A percentile compares a stretch with the other conserved stretches of the same genome.
phyloP scores from a whole-genome alignment of 1,284 basidiomycete species.

The Tranzscheliella williamsii region DNA sequence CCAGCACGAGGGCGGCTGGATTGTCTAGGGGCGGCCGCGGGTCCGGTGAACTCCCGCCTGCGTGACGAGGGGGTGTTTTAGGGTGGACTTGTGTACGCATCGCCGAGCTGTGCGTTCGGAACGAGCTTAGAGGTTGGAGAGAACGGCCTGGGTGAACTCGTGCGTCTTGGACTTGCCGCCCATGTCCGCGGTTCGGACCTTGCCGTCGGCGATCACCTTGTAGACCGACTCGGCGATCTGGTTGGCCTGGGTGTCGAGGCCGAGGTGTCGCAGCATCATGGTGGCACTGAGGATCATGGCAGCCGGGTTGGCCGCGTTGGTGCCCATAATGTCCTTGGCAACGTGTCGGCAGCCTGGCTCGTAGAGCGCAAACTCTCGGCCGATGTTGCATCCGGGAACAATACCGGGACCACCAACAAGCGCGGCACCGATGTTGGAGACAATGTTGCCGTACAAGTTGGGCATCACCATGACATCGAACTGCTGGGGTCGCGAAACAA shows the following conservation, averaged over 20 bases:
- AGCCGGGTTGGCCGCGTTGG: constrained; percentile 94
- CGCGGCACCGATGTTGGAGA: constrained; percentile 97
- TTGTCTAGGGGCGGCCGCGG: background rate
- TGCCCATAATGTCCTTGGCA: constrained; percentile 96
- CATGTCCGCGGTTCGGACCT: constrained; percentile 93
- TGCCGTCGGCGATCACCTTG: constrained; percentile 85
- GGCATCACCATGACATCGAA: constrained; percentile 99
- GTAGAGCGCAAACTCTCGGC: constrained; percentile 95
- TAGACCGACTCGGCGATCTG: constrained; percentile 90
- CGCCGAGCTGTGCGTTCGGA: too few relatives aligned
- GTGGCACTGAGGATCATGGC: constrained; percentile 97
- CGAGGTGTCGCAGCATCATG: constrained; percentile 98
- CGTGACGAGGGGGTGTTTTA: constrained; percentile 10
- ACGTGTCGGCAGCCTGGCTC: constrained; percentile 99
- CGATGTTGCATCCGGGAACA: constrained; percentile 97
- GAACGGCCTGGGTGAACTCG: constrained; percentile 60
- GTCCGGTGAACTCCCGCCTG: background rate
- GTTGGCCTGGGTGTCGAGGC: constrained; percentile 94
- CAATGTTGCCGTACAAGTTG: constrained; percentile 91
- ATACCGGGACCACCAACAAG: constrained; percentile 97
- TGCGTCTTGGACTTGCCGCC: constrained; percentile 68
- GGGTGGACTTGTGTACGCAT: too few relatives aligned
- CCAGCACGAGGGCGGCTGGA: too few relatives aligned
- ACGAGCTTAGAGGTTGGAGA: constrained; percentile 44
- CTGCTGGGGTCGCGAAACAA: constrained; percentile 90